Evolutionary conservation across 805 yeast species (phyloP), one percentile per base, ranked within the genome.

Genomic region (Kodamaea neixiangensis): DNA sequence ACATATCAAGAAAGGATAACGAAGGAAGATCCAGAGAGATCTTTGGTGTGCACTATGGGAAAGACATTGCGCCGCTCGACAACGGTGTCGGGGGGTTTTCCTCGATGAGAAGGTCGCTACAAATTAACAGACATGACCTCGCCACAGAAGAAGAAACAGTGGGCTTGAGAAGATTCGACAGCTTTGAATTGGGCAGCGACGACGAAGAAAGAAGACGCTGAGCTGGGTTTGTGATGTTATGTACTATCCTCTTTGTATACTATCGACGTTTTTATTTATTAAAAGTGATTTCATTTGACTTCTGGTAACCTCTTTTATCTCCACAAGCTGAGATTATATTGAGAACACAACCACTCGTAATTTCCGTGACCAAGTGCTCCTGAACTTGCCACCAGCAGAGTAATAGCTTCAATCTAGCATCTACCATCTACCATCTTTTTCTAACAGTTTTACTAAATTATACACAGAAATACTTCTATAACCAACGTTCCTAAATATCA

Each of bases 91-190:
- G 89, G 7, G 90, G 92, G 1, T 79, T 78, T 56, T 67, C 74
- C 5, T 89, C 88, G 53, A 78, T 88, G 50, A 81, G 96, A 67
- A 77, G 93, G 63, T 86, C 93, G 3, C 77, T 90, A 75, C 91
- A 87, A 69, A 58, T 79, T 44, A 74, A 75, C 53, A 82, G 89
- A 65, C 58, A 61, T 50, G 60, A 56, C 33, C 49, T 63, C 3
- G 65, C 66, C 51, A 65, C 72, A 42, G 69, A 61, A 33, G 79
- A 77, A 51, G 82, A 78, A 58, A 69, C 76, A 3, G 79, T 78
- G 42, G 84, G 82, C 0, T 69, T 81, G 55, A 76, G 87, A 65
- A 73, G 87, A 62, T 75, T 83, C 34, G 87, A 83, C 61, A 81
- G 86, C 54, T 80, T 83, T 62, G 85, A 81, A 54, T 64, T 78